A percentile compares a stretch with the other conserved stretches of the same genome.
These are phyloP conservation scores for Metschnikowia rubicola DNA, from an alignment of 805 yeast genomes.

Conservation along the genomic window DNA sequence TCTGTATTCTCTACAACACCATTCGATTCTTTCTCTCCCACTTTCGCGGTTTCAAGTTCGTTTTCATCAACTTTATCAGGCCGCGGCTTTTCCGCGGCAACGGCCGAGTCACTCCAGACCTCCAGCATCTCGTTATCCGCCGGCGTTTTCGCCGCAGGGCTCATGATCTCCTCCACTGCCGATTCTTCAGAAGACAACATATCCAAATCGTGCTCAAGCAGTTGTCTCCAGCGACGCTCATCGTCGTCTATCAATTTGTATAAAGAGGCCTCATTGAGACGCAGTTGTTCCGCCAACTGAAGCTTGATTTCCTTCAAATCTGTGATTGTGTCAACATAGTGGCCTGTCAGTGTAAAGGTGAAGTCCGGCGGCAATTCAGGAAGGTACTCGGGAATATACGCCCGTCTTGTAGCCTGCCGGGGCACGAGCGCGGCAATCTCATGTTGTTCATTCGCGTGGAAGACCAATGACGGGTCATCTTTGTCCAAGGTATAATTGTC, in stretches of 20 bases:
- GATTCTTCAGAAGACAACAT: conserved; percentile 5
- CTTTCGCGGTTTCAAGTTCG: background rate
- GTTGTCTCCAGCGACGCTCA: conserved; percentile 27
- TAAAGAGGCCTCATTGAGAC: conserved; percentile 75
- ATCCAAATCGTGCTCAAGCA: conserved; percentile 26
- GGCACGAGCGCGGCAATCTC: conserved; percentile 56
- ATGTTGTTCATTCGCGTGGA: conserved; percentile 50
- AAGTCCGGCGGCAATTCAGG: conserved; percentile 94
- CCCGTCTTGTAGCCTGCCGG: conserved; percentile 36
- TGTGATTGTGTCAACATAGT: conserved; percentile 55
- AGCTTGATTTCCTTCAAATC: conserved; percentile 72
- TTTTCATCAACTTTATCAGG: background rate
- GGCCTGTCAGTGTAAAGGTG: conserved; percentile 78
- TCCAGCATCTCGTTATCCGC: conserved; percentile 1
- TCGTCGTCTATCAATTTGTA: conserved; percentile 50
- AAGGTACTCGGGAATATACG: conserved; percentile 67
- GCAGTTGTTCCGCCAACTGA: conserved; percentile 74
- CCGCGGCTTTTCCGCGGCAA: background rate
- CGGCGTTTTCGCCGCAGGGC: background rate
- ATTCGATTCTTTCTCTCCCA: background rate
- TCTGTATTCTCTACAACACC: too few species aligned
- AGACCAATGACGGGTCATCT: conserved; percentile 44
- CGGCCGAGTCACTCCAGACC: background rate
- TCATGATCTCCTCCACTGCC: conserved; percentile 3
- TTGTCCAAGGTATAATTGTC: conserved; percentile 25